A percentile compares a stretch with the other conserved stretches of the same genome.
These are phyloP conservation scores for Volvox reticuliferus DNA, from an alignment of 139 green algal species.

Conservation along the genomic window DNA sequence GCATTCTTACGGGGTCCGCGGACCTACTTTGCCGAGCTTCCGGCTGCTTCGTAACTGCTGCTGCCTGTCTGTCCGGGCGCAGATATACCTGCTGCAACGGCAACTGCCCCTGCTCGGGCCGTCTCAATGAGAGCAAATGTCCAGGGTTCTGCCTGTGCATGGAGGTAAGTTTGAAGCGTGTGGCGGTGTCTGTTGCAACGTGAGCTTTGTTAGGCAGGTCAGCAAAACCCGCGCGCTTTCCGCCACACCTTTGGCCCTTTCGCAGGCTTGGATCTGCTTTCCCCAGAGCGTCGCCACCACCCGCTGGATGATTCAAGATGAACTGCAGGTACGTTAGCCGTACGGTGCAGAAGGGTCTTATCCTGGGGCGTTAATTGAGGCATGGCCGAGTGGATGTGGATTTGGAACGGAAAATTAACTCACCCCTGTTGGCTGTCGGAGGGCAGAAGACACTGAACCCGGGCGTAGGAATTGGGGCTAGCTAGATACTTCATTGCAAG, in stretches of 20 bases:
- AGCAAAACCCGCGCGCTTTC: neutral
- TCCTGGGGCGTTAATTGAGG: too few relatives aligned
- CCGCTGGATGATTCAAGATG: constrained; percentile 89
- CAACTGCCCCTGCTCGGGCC: constrained; percentile 80
- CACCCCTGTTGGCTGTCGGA: too few relatives aligned
- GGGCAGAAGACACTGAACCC: too few relatives aligned
- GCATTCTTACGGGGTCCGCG: too few relatives aligned
- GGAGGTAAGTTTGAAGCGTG: constrained; percentile 61
- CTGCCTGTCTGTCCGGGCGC: neutral
- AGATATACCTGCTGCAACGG: constrained; percentile 88
- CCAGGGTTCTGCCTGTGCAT: constrained; percentile 83
- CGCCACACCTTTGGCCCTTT: neutral
- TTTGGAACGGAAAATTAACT: too few relatives aligned
- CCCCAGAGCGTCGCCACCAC: constrained; percentile 67
- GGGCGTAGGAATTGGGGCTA: too few relatives aligned
- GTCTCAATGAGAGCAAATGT: constrained; percentile 70
- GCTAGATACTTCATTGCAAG: too few relatives aligned
- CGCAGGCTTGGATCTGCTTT: constrained; percentile 74
- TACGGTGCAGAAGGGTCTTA: too few relatives aligned
- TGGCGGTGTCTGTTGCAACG: too few relatives aligned
- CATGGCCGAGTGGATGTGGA: too few relatives aligned
- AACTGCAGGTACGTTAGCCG: constrained; percentile 60
- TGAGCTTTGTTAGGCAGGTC: too few relatives aligned
- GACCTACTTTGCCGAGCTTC: too few relatives aligned
- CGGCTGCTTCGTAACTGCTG: neutral